phyloP scores from a whole-genome alignment of 441 rosid genomes.

The Adansonia grandidieri region DNA sequence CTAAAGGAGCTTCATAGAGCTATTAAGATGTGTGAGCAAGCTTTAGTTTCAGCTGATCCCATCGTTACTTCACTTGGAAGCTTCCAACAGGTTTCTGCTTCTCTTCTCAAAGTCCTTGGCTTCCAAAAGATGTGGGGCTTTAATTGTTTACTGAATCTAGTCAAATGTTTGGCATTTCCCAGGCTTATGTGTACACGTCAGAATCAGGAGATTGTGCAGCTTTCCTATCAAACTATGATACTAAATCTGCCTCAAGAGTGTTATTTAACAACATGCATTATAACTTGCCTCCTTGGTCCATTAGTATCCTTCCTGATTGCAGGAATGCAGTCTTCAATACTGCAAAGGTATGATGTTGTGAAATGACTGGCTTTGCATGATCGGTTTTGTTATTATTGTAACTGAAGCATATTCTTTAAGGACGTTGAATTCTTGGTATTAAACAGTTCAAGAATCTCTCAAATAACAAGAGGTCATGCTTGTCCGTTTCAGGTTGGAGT shows the following conservation, averaged over 20 bases:
- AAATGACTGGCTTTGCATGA: conserved; percentile 13
- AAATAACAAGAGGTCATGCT: conserved; percentile 4
- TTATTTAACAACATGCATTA: conserved; percentile 92
- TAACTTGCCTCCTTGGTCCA: conserved; percentile 97
- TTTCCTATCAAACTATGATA: conserved; percentile 88
- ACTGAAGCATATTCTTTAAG: neutral
- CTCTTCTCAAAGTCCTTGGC: neutral
- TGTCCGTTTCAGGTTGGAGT: conserved; percentile 73
- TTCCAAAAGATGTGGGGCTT: conserved; percentile 19
- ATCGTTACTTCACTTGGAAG: conserved; percentile 73
- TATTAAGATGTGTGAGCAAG: conserved; percentile 85
- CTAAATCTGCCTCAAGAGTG: conserved; percentile 74
- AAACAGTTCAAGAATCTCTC: neutral
- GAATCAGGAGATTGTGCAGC: conserved; percentile 91
- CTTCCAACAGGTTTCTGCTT: conserved; percentile 76
- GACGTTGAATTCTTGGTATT: neutral
- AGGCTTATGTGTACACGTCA: conserved; percentile 83
- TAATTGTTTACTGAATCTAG: conserved; percentile 19
- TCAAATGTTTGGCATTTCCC: conserved; percentile 28
- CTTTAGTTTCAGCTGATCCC: conserved; percentile 84
- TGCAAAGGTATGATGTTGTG: conserved; percentile 65
- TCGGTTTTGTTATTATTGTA: neutral
- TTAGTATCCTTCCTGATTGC: conserved; percentile 96
- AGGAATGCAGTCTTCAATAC: conserved; percentile 91
- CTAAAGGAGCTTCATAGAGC: conserved; percentile 92